phyloP scores from a whole-genome alignment of 441 rosid species.

The Aleurites moluccanus region DNA sequence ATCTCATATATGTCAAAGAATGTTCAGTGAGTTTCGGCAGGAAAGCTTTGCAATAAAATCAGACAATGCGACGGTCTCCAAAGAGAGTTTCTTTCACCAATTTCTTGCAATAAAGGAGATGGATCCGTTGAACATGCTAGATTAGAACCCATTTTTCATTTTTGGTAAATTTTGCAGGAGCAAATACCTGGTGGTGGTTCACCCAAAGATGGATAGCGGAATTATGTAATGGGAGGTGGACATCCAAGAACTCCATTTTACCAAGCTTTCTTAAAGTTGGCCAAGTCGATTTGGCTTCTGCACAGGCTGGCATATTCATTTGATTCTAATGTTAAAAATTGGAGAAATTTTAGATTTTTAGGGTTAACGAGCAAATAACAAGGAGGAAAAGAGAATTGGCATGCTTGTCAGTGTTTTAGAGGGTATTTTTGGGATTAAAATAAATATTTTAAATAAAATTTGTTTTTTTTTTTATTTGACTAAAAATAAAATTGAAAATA shows the following conservation, averaged over 20 bases:
- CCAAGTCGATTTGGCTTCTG: slow-evolving; percentile 84
- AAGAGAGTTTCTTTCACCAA: slow-evolving; percentile 80
- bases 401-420: no score
- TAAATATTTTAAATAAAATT: no score
- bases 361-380: no score
- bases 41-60: slow-evolving; percentile 56
- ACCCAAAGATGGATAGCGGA: slow-evolving; percentile 96
- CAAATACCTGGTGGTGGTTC: slow-evolving; percentile 77
- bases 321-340: slow-evolving; percentile 72
- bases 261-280: slow-evolving; percentile 80
- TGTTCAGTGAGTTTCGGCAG: slow-evolving; percentile 87
- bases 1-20: slow-evolving; percentile 87
- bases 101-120: slow-evolving; percentile 71
- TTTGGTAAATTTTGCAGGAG: slow-evolving; percentile 78
- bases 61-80: slow-evolving; percentile 40
- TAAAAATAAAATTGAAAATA: no score
- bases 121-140: slow-evolving; percentile 74
- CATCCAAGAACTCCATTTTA: slow-evolving; percentile 96
- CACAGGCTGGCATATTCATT: slow-evolving; percentile 87
- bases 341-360: no score
- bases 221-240: slow-evolving; percentile 74
- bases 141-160: slow-evolving; percentile 76
- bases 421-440: no score
- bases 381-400: no score
- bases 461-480: no score